Percentiles rank a stretch among this genome's conserved stretches.
These are phyloP conservation scores for Penicillium sumatraense DNA, from an alignment of 2,329 filamentous ascomycete genomes.

Conservation along the genomic window DNA sequence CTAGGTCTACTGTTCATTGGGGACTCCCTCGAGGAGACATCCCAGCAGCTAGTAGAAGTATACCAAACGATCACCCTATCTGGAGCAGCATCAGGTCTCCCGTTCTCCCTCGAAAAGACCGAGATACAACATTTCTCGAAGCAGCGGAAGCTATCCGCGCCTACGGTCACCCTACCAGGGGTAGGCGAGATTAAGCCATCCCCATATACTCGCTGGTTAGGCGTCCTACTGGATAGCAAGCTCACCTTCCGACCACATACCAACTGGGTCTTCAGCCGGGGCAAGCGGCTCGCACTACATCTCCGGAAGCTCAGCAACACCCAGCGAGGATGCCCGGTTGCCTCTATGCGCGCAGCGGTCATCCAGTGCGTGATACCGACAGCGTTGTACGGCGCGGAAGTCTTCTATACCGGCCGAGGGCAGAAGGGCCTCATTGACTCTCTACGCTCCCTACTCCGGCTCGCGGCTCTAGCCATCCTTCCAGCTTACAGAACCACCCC, in stretches of 20 bases:
- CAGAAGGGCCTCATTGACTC: neutral
- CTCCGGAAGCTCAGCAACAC: neutral
- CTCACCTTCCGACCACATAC: neutral
- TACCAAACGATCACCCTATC: neutral
- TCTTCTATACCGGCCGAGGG: neutral
- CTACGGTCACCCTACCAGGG: neutral
- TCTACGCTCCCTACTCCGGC: neutral
- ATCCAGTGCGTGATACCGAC: neutral
- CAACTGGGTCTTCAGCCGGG: neutral
- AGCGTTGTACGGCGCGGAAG: neutral
- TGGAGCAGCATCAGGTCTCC: neutral
- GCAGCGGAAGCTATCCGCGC: neutral
- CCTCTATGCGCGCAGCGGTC: neutral
- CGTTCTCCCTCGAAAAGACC: neutral
- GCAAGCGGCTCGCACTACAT: neutral
- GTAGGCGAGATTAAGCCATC: neutral
- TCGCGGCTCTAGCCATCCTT: neutral
- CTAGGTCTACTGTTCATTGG: neutral
- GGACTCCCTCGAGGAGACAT: neutral
- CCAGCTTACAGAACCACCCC: neutral
- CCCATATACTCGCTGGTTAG: neutral
- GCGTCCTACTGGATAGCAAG: neutral
- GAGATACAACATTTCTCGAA: neutral
- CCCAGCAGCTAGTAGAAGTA: neutral
- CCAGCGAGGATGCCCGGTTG: neutral